Evolutionary conservation across 2,329 filamentous ascomycete genomes (phyloP), one percentile per base, ranked within the genome.

Genomic region (Grosmannia clavigera): DNA sequence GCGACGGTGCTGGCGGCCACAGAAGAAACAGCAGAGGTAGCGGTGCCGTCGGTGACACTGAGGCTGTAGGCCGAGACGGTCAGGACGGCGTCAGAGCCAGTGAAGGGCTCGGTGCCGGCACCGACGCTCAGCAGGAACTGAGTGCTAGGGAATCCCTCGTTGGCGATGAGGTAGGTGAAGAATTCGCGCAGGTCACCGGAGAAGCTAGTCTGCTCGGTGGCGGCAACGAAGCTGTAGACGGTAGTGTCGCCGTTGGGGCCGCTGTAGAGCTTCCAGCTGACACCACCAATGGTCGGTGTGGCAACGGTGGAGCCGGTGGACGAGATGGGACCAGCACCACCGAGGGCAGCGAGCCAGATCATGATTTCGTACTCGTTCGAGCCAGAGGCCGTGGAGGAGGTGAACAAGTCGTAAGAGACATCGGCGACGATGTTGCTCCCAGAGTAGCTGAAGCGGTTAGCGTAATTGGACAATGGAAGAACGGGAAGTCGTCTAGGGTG

Each of bases 321-420:
- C 46, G 76, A 78, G 72, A 85, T 84, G 46, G 83, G 82, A 0
- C 79, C 79, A 1, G 81, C 81, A 59, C 80, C 81, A 35, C 82
- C 83, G 55, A 81, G 72, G 3, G 77, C 75, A 1, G 74, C 78
- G 54, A 85, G 73, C 83, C 83, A 86, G 66, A 86, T 75, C 83
- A 86, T 86, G 69, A 86, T 76, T 71, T 86, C 83, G 68, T 83
- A 84, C 66, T 81, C 72, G 33, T 77, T 67, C 6, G 61, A 67
- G 55, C 69, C 70, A 1, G 76, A 71, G 12, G 74, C 73, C 14
- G 76, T 74, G 19, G 72, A 71, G 16, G 74, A 73, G 38, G 82
- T 81, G 74, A 84, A 85, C 50, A 85, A 70, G 68, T 85, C 81
- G 67, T 84, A 85, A 16, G 81, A 72, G 2, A 86, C 82, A 66